phyloP scores from a whole-genome alignment of 352 stramenopile species.

The Phytophthora fragariae region DNA sequence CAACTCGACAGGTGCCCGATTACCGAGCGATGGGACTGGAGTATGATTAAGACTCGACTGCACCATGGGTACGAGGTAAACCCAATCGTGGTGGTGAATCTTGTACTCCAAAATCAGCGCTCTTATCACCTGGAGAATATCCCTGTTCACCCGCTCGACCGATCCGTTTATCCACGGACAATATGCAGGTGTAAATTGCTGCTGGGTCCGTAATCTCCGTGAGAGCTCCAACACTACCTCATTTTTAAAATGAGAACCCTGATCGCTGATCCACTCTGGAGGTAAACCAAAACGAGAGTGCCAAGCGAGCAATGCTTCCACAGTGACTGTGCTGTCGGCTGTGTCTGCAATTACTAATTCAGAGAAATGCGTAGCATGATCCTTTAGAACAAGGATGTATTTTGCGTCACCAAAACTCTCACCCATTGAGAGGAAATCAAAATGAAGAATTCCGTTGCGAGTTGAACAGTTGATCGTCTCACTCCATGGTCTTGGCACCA shows the following conservation, averaged over 20 bases:
- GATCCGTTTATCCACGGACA: constrained; percentile 44
- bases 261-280: background rate
- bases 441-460: constrained; percentile 6
- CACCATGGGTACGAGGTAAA: constrained; percentile 29
- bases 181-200: constrained; percentile 35
- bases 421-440: constrained; percentile 11
- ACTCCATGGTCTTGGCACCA: constrained; percentile 10
- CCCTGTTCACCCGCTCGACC: constrained; percentile 37
- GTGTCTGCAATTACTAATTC: constrained; percentile 10
- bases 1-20: constrained; percentile 29
- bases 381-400: constrained; percentile 7
- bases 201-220: too few species aligned
- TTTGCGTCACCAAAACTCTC: constrained; percentile 6
- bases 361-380: background rate
- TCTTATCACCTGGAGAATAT: constrained; percentile 38
- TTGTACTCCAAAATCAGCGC: constrained; percentile 32
- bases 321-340: constrained; percentile 6
- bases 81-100: constrained; percentile 27
- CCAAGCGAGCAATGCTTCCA: constrained; percentile 5
- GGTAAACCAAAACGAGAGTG: constrained; percentile 3
- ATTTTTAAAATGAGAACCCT: constrained; percentile 1
- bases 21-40: constrained; percentile 25
- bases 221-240: background rate
- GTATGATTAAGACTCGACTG: constrained; percentile 46
- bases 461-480: constrained; percentile 11